Percentiles rank a stretch among this genome's conserved stretches.
phyloP scores from a whole-genome alignment of 139 green algal genomes.

The Chlorella sp. region DNA sequence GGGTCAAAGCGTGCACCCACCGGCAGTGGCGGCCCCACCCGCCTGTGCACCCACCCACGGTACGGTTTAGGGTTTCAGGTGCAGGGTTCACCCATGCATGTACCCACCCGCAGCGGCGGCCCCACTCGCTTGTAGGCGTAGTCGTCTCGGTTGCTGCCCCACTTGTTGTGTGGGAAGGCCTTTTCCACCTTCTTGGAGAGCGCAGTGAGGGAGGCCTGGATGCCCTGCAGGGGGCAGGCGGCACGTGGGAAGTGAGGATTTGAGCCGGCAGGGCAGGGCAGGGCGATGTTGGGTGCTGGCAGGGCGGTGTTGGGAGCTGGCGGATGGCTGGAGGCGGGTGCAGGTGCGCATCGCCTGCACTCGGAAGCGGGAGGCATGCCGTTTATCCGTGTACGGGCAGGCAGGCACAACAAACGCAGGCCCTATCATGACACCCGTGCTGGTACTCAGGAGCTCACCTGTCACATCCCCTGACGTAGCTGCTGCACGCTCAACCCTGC shows the following conservation, averaged over 20 bases:
- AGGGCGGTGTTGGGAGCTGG: not conserved
- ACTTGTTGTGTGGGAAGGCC: slow-evolving; percentile 19
- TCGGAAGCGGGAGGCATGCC: not conserved
- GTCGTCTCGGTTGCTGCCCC: slow-evolving; percentile 14
- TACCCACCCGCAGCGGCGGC: not conserved
- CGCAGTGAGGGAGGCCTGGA: not conserved
- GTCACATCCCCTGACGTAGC: too few relatives aligned
- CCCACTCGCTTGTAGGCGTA: slow-evolving; percentile 32
- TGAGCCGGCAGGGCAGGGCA: not conserved
- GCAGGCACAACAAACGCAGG: not conserved
- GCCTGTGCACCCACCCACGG: too few relatives aligned
- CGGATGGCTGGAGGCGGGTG: not conserved
- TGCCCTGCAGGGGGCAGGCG: not conserved
- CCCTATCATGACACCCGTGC: too few relatives aligned
- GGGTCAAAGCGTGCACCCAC: too few relatives aligned
- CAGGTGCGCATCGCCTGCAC: not conserved
- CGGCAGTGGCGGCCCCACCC: slow-evolving; percentile 4
- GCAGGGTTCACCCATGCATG: too few relatives aligned
- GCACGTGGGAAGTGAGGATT: too few relatives aligned
- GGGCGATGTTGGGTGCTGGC: too few relatives aligned
- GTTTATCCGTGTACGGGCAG: not conserved
- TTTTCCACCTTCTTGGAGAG: slow-evolving; percentile 19
- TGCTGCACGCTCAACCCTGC: not conserved
- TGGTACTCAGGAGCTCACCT: too few relatives aligned
- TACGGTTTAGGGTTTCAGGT: too few relatives aligned